A percentile compares a stretch with the other conserved stretches of the same genome.
Conservation (phyloP, 176 grass and related monocot genomes). For the Juncus effusus region DNA sequence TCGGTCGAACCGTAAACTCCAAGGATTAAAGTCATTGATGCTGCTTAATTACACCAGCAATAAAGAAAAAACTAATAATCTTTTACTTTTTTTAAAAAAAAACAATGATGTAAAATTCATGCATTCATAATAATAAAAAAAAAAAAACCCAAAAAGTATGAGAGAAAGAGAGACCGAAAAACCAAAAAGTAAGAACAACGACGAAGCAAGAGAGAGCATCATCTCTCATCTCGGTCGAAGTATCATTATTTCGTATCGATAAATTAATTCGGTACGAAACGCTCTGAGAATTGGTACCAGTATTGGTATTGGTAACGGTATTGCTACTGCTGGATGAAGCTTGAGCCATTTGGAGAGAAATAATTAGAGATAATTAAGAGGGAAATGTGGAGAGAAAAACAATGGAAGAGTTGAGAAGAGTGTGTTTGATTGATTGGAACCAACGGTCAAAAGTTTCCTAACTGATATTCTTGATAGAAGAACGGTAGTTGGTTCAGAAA, state of each 20-base stretch:
- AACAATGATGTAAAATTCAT: too few species aligned
- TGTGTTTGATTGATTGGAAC: slow-evolving; percentile 8
- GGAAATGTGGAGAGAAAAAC: neutral
- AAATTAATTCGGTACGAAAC: slow-evolving; percentile 11
- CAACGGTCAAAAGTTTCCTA: slow-evolving; percentile 23
- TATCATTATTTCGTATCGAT: neutral
- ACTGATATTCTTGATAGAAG: slow-evolving; percentile 2
- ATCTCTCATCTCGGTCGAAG: slow-evolving; percentile 18
- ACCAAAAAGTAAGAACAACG: slow-evolving; percentile 40
- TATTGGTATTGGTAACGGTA: neutral
- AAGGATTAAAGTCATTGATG: slow-evolving; percentile 46
- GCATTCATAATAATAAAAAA: neutral
- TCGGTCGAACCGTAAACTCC: slow-evolving; percentile 42
- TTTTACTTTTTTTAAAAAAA: neutral
- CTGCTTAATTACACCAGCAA: slow-evolving; percentile 16
- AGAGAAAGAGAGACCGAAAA: slow-evolving; percentile 33
- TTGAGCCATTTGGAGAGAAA: slow-evolving; percentile 13
- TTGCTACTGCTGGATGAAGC: slow-evolving; percentile 11
- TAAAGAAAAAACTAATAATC: neutral
- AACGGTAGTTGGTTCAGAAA: slow-evolving; percentile 21
- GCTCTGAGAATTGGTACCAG: neutral
- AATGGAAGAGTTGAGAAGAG: slow-evolving; percentile 7
- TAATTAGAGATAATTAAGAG: neutral
- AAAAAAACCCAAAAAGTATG: neutral
- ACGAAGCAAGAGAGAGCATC: slow-evolving; percentile 41